Conservation (phyloP, 495 filamentous ascomycete genomes). For the Penicillium maclennaniae region DNA sequence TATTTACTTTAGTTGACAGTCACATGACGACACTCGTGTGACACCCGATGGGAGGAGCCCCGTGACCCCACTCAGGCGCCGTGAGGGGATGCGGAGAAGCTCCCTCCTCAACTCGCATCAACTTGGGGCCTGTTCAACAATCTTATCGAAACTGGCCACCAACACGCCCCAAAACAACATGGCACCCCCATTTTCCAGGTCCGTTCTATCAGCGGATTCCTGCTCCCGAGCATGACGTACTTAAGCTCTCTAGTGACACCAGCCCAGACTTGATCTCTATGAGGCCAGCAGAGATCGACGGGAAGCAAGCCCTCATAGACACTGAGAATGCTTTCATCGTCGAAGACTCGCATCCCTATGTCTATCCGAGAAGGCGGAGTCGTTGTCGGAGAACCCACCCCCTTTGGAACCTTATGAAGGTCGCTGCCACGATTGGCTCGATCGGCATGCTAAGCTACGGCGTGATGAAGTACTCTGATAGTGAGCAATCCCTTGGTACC, state of each 20-base stretch:
- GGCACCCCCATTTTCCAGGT: slow-evolving; percentile 2
- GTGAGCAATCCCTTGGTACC: background rate
- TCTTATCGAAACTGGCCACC: background rate
- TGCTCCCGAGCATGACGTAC: background rate
- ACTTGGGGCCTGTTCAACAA: background rate
- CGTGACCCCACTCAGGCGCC: too few relatives aligned
- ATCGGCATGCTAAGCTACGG: slow-evolving; percentile 8
- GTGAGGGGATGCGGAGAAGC: background rate
- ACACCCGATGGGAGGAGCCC: background rate
- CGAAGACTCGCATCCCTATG: slow-evolving; percentile 5
- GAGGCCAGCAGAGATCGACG: background rate
- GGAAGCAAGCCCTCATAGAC: background rate
- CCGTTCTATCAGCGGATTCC: background rate
- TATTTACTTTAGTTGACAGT: background rate
- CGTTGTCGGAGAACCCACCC: slow-evolving; percentile 13
- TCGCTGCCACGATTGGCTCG: slow-evolving; percentile 7
- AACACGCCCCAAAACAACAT: background rate
- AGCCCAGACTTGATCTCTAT: background rate
- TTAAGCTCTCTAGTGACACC: background rate
- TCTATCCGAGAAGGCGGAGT: background rate
- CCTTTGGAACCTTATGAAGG: slow-evolving; percentile 4
- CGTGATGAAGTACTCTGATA: background rate
- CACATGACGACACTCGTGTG: background rate
- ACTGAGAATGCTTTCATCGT: background rate
- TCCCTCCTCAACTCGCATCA: background rate